Base-by-base conservation (phyloP, 352 stramenopile species). In the Globisporangium acanthophoron region DNA sequence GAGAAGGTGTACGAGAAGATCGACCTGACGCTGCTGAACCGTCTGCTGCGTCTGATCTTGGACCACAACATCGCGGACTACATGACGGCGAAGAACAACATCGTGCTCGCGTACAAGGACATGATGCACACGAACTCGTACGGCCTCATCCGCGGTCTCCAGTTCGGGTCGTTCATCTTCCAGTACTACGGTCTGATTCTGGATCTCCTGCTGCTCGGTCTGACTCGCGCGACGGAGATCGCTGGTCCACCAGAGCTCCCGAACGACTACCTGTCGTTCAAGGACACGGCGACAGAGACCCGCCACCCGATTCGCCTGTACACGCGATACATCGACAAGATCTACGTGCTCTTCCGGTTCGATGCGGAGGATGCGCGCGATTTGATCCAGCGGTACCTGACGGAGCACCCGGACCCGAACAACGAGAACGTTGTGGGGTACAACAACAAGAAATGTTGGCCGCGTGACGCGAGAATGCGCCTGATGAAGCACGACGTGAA, bases 61-160 rank as follows among this genome's bases (percentile, higher is more conserved):
- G 98, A 99, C 77, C 97, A 99, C 78, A 99, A 99, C 70, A 99
- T 99, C 64, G 97, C 97, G 12, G 97, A 99, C 67, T 99, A 99
- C 80, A 99, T 99, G 91, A 99, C 97, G 13, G 96, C 97, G 4
- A 99, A 99, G 84, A 99, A 99, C 80, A 99, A 99, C 73, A 91
- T 99, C 49, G 90, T 97, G 54, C 76, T 99, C 20, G 90, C 88
- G 47, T 99, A 97, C 90, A 99, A 99, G 77, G 97, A 99, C 64
- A 99, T 99, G 97, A 99, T 99, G 91, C 97, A 99, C 82, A 99
- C 97, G 20, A 99, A 99, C 80, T 97, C 90, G 37, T 99, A 99
- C 74, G 97, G 97, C 40, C 84, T 99, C 49, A 98, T 99, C 63
- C 90, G 97, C 21, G 97, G 97, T 27, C 73, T 99, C 51, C 96